phyloP scores from a whole-genome alignment of 176 grass and related monocot genomes.

The Eragrostis curvula region DNA sequence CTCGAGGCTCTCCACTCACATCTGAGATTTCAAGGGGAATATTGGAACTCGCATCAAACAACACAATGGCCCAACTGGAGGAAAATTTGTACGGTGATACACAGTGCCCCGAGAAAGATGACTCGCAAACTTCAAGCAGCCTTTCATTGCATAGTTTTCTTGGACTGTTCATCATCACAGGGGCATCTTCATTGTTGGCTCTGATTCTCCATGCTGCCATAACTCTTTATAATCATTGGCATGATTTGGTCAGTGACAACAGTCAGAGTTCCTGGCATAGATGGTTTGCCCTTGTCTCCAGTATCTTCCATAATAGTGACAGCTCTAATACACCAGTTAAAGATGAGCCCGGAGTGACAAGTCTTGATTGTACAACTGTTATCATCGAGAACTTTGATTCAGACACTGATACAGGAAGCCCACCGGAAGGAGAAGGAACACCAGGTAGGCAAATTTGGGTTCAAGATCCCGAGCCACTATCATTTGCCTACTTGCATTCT shows the following conservation, averaged over 20 bases:
- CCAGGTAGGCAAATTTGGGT: constrained; percentile 48
- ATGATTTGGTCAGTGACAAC: background rate
- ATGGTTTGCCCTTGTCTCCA: constrained; percentile 36
- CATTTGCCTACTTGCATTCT: constrained; percentile 63
- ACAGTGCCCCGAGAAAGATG: constrained; percentile 44
- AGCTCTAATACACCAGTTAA: constrained; percentile 16
- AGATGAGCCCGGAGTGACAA: background rate
- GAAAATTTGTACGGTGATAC: constrained; percentile 11
- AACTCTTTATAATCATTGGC: constrained; percentile 30
- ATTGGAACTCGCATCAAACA: constrained; percentile 34
- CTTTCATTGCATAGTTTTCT: constrained; percentile 62
- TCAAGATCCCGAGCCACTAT: constrained; percentile 36
- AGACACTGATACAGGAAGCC: constrained; percentile 42
- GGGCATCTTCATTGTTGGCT: constrained; percentile 50
- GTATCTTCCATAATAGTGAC: constrained; percentile 17
- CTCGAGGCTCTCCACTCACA: constrained; percentile 64
- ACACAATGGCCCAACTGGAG: constrained; percentile 35
- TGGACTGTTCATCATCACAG: constrained; percentile 69
- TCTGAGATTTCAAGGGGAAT: constrained; percentile 62
- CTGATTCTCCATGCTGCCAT: constrained; percentile 45
- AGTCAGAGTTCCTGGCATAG: constrained; percentile 28
- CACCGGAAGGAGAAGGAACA: constrained; percentile 42
- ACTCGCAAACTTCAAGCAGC: constrained; percentile 57
- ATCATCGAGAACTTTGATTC: constrained; percentile 17
- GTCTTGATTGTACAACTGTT: constrained; percentile 9